Evolutionary conservation across 306 rosid genomes (phyloP).

Genomic region (Carpinus fangiana): DNA sequence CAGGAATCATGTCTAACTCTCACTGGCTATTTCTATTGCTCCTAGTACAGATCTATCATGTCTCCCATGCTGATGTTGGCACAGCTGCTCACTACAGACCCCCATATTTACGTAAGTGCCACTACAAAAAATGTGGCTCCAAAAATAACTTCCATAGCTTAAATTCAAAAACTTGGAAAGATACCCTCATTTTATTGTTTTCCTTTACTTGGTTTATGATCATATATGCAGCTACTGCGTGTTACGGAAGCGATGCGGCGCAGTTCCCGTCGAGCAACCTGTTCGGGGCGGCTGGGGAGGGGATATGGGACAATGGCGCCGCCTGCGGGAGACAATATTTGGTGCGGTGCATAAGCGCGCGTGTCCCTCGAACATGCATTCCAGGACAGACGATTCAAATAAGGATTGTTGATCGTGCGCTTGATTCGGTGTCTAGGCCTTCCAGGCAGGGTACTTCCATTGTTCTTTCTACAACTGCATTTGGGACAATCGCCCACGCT

Average conservation of each 20-base stretch:
- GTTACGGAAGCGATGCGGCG: slow-evolving; percentile 42
- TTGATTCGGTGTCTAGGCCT: slow-evolving; percentile 46
- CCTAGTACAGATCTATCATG: slow-evolving; percentile 23
- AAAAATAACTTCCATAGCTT: background rate
- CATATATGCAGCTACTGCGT: slow-evolving; percentile 50
- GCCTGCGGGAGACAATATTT: slow-evolving; percentile 72
- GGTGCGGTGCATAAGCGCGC: slow-evolving; percentile 72
- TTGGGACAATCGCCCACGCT: slow-evolving; percentile 48
- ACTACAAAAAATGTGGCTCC: background rate
- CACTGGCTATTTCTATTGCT: slow-evolving; percentile 24
- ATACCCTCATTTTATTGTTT: background rate
- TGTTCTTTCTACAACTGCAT: slow-evolving; percentile 63
- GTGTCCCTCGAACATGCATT: slow-evolving; percentile 44
- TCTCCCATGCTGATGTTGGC: slow-evolving; percentile 55
- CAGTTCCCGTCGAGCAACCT: slow-evolving; percentile 58
- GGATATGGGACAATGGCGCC: slow-evolving; percentile 90
- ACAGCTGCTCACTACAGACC: slow-evolving; percentile 51
- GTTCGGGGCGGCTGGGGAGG: slow-evolving; percentile 80
- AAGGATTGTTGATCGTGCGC: slow-evolving; percentile 68
- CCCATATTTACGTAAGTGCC: slow-evolving; percentile 56
- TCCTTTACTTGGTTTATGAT: background rate
- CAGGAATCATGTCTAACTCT: slow-evolving; percentile 29
- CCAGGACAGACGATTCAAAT: slow-evolving; percentile 53
- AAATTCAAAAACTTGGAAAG: background rate
- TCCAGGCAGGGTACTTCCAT: slow-evolving; percentile 37